A percentile compares a stretch with the other conserved stretches of the same genome.
phyloP scores from a whole-genome alignment of 257 asterid species.

The Craterostigma plantagineum region DNA sequence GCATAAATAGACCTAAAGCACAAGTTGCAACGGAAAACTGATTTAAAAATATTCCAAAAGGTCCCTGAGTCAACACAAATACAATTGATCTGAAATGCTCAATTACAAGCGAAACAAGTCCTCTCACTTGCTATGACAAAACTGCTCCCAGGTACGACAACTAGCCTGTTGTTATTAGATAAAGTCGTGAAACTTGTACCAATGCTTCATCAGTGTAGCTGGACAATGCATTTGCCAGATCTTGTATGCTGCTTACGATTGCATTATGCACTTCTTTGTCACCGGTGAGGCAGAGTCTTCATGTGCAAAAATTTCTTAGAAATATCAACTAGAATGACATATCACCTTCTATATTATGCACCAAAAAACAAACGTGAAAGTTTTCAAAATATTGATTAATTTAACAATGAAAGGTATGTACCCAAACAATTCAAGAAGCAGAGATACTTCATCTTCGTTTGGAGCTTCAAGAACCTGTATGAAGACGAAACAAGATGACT shows the following conservation, averaged over 20 bases:
- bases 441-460: slow-evolving; percentile 74
- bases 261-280: slow-evolving; percentile 91
- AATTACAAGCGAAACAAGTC: too few relatives aligned
- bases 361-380: slow-evolving; percentile 9
- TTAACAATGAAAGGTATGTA: slow-evolving; percentile 17
- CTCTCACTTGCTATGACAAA: too few relatives aligned
- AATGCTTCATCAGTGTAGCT: slow-evolving; percentile 79
- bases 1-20: too few relatives aligned
- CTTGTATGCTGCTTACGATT: slow-evolving; percentile 92
- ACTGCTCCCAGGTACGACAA: slow-evolving; percentile 5
- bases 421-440: slow-evolving; percentile 83
- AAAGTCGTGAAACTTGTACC: slow-evolving; percentile 27
- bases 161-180: slow-evolving; percentile 5
- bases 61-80: too few relatives aligned
- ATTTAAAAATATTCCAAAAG: too few relatives aligned
- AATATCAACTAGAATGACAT: background rate
- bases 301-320: slow-evolving; percentile 9
- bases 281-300: slow-evolving; percentile 83
- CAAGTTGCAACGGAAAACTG: too few relatives aligned
- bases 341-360: too few relatives aligned
- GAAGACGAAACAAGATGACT: too few relatives aligned
- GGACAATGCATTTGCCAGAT: slow-evolving; percentile 80
- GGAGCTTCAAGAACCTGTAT: slow-evolving; percentile 90
- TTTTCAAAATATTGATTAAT: slow-evolving; percentile 7
- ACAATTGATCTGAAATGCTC: too few relatives aligned